Base-by-base conservation (phyloP, 768 basidiomycete species). In the Candolleomyces efflorescens region DNA sequence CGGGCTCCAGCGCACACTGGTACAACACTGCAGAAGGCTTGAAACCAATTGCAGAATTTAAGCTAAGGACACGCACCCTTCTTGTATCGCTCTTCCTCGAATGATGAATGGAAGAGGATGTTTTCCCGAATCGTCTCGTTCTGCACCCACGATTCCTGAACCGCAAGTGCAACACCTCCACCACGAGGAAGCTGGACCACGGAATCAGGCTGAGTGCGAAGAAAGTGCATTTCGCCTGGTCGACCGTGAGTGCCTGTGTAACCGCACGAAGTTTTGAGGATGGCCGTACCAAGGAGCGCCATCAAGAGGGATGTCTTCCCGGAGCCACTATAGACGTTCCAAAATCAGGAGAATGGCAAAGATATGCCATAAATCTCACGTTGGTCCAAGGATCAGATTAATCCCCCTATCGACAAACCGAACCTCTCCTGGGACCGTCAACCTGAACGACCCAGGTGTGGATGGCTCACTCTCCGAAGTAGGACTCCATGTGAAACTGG, bases 121-220 rank as follows among this genome's bases (percentile, higher is more conserved):
- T 95, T 96, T 44, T 92, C 87, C 70, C 82, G 62, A 53, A 91
- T 89, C 0, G 88, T 90, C 58, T 87, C 88, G 61, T 91, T 92
- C 68, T 86, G 82, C 2, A 92, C 85, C 90, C 90, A 95, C 3
- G 88, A 84, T 66, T 92, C 90, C 67, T 95, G 92, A 3, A 87
- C 86, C 5, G 87, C 87, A 66, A 90, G 92, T 2, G 90, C 85
- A 39, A 94, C 79, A 5, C 91, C 90, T 0, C 78, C 78, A 3
- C 72, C 73, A 2, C 89, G 75, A 23, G 91, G 90, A 5, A 93
- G 79, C 60, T 82, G 83, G 69, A 79, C 89, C 79, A 82, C 87
- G 0, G 88, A 83, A 44, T 81, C 78, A 0, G 80, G 73, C 9
- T 71, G 67, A 7, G 73, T 72, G 1, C 78, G 80, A 10, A 78